Conservation (phyloP, 495 filamentous ascomycete species). For the Ramalina peruviana region DNA sequence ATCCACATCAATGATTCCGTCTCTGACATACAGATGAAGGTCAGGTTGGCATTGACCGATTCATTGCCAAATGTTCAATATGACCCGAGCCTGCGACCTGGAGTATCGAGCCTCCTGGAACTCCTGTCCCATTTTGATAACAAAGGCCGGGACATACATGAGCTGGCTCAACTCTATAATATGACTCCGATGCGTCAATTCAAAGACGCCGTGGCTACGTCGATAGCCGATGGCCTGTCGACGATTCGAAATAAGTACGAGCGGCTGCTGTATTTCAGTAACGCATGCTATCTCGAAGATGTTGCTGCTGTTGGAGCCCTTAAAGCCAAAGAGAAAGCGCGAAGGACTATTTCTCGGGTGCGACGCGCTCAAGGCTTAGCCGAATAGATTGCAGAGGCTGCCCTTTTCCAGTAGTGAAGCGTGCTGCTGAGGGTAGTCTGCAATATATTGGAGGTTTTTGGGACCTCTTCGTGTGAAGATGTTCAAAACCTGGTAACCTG, state of each 20-base stretch:
- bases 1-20: conserved; percentile 67
- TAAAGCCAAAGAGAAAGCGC: conserved; percentile 49
- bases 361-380: conserved; percentile 44
- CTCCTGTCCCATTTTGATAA: conserved; percentile 53
- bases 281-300: conserved; percentile 39
- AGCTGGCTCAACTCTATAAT: conserved; percentile 42
- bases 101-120: conserved; percentile 74
- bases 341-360: conserved; percentile 51
- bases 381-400: not conserved
- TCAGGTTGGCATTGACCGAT: conserved; percentile 69
- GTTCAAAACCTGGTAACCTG: too few relatives aligned
- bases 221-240: conserved; percentile 39
- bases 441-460: too few relatives aligned
- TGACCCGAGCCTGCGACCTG: conserved; percentile 56
- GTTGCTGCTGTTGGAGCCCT: conserved; percentile 45
- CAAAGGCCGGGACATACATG: conserved; percentile 28
- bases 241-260: conserved; percentile 49
- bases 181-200: conserved; percentile 42
- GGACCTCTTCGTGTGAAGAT: too few relatives aligned
- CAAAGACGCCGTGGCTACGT: conserved; percentile 46
- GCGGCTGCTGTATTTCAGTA: conserved; percentile 31
- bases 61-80: conserved; percentile 47
- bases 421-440: not conserved
- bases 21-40: conserved; percentile 46
- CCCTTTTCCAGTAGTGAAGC: not conserved